Percentiles rank a stretch among this genome's conserved stretches.
Evolutionary conservation across 306 rosid genomes (phyloP).

Genomic region (Echinosophora koreensis): DNA sequence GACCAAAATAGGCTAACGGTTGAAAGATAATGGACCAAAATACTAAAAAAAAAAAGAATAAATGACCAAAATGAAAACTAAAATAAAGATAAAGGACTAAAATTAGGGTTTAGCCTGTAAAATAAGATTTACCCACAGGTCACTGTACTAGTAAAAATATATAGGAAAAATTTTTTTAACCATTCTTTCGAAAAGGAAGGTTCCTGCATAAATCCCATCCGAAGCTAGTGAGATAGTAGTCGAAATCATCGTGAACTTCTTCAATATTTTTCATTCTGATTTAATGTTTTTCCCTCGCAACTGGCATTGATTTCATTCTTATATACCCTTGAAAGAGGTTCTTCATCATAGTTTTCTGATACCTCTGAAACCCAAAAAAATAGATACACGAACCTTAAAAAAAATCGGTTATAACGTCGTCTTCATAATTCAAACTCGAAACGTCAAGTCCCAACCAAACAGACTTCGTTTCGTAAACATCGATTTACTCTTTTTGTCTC

Average conservation of each 20-base stretch:
- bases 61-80: no score
- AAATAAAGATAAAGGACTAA: no score
- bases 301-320: neutral
- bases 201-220: neutral
- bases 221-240: neutral
- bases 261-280: neutral
- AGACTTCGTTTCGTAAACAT: neutral
- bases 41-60: no score
- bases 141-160: no score
- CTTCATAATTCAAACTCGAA: slow-evolving; percentile 41
- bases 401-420: slow-evolving; percentile 48
- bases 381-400: neutral
- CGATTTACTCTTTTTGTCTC: neutral
- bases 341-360: slow-evolving; percentile 1
- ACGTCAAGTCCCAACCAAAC: slow-evolving; percentile 19
- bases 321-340: neutral
- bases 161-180: no score
- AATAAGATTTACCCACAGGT: no score
- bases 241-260: neutral
- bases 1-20: no score
- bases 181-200: neutral
- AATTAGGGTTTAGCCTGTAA: no score
- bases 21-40: no score
- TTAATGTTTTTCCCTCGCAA: slow-evolving; percentile 15
- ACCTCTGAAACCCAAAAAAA: slow-evolving; percentile 29